phyloP scores from a whole-genome alignment of 2,329 filamentous ascomycete species.

The Fusarium sp. region DNA sequence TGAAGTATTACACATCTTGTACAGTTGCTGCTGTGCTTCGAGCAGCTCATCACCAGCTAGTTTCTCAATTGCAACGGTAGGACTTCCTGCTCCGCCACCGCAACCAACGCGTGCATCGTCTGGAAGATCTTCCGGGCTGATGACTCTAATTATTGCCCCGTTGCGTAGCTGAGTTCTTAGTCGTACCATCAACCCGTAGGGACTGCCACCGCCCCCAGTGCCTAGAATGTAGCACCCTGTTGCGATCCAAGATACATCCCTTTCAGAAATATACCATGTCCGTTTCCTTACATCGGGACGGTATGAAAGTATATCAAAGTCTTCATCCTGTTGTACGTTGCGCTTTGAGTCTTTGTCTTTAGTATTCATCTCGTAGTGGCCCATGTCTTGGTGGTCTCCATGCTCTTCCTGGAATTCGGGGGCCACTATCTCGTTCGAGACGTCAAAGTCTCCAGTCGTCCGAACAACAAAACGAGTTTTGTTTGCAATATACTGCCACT shows the following conservation, averaged over 20 bases:
- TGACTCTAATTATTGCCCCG: constrained; percentile 64
- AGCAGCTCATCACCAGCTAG: constrained; percentile 68
- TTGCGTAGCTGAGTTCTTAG: constrained; percentile 63
- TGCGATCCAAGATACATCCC: constrained; percentile 68
- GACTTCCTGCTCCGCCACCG: constrained; percentile 69
- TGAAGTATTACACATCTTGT: constrained; percentile 59
- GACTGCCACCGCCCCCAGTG: constrained; percentile 70
- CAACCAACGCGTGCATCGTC: constrained; percentile 66
- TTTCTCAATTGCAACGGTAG: constrained; percentile 71
- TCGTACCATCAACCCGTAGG: constrained; percentile 64
- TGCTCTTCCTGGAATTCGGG: constrained; percentile 8
- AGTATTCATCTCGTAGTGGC: constrained; percentile 35
- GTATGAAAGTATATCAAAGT: constrained; percentile 57
- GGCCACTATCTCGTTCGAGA: constrained; percentile 35
- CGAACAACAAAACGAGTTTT: constrained; percentile 69
- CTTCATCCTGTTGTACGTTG: constrained; percentile 21
- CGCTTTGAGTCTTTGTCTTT: background rate
- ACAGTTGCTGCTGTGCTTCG: constrained; percentile 64
- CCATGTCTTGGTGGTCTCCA: constrained; percentile 31
- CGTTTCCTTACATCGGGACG: constrained; percentile 63
- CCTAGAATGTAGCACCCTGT: constrained; percentile 72
- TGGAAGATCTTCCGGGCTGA: constrained; percentile 63
- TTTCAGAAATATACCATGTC: constrained; percentile 69
- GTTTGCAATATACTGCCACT: constrained; percentile 60
- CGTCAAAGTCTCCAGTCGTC: constrained; percentile 70